Evolutionary conservation across 2,329 filamentous ascomycete species (phyloP).

Genomic region (Cladosporium sp.): DNA sequence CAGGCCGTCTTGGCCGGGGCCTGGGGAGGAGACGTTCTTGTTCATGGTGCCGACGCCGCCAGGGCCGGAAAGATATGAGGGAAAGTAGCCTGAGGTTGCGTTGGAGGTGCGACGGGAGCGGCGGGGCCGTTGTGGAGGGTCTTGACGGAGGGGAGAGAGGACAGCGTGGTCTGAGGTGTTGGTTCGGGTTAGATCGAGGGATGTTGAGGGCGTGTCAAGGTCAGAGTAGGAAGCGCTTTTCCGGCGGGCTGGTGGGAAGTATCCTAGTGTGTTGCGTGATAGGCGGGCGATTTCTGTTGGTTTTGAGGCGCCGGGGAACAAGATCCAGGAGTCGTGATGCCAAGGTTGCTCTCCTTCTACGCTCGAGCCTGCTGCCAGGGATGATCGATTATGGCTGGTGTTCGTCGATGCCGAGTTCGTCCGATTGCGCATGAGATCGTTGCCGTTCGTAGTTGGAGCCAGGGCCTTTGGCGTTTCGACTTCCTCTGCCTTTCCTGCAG

Average conservation of each 20-base stretch:
- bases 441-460: slow-evolving; percentile 25
- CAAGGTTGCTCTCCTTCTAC: slow-evolving; percentile 68
- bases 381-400: slow-evolving; percentile 37
- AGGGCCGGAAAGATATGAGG: slow-evolving; percentile 70
- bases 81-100: slow-evolving; percentile 44
- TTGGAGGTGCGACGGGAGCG: slow-evolving; percentile 42
- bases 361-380: slow-evolving; percentile 40
- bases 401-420: slow-evolving; percentile 41
- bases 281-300: slow-evolving; percentile 86
- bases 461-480: slow-evolving; percentile 39
- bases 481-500: slow-evolving; percentile 39
- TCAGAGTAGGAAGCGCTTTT: slow-evolving; percentile 71
- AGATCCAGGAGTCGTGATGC: slow-evolving; percentile 88
- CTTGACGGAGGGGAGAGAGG: slow-evolving; percentile 39
- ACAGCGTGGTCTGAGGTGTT: slow-evolving; percentile 37
- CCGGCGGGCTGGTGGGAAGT: slow-evolving; percentile 87
- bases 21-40: slow-evolving; percentile 69
- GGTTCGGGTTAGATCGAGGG: slow-evolving; percentile 61
- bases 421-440: slow-evolving; percentile 36
- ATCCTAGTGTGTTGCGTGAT: slow-evolving; percentile 77
- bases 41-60: slow-evolving; percentile 85
- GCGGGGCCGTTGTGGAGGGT: slow-evolving; percentile 43
- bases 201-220: slow-evolving; percentile 67
- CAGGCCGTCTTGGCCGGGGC: slow-evolving; percentile 79
- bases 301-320: slow-evolving; percentile 69